Conservation (phyloP, 2,329 filamentous ascomycete genomes). For the Calonectria naviculata region DNA sequence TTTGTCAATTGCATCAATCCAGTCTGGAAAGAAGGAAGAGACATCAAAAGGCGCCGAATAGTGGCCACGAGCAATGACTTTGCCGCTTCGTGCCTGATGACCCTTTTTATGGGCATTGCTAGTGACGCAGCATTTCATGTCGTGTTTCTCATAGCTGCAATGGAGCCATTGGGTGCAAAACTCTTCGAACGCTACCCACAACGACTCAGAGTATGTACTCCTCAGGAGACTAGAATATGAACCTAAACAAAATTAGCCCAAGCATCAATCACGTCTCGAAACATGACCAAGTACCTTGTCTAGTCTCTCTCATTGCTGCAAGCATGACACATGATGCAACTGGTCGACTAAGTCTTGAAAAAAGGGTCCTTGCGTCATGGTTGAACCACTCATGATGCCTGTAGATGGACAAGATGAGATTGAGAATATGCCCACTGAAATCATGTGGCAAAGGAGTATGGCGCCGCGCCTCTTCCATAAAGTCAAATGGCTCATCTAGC, state of each 20-base stretch:
- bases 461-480: background rate
- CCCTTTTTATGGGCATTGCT: background rate
- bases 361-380: background rate
- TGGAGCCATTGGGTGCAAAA: slow-evolving; percentile 9
- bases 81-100: background rate
- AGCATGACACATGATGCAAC: slow-evolving; percentile 7
- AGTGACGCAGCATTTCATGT: background rate
- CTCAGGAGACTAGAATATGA: background rate
- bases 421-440: slow-evolving; percentile 13
- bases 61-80: background rate
- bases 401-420: slow-evolving; percentile 10
- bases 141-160: slow-evolving; percentile 3
- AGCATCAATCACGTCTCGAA: background rate
- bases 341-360: background rate
- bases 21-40: background rate
- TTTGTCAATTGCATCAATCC: background rate
- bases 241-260: background rate
- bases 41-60: background rate
- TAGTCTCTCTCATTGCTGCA: background rate
- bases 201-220: background rate
- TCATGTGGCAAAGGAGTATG: slow-evolving; percentile 7
- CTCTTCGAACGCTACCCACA: background rate
- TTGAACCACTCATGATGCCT: background rate
- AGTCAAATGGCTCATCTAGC: slow-evolving; percentile 5
- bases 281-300: background rate